Conservation (phyloP, 352 stramenopile species). For the Phytophthora foliorum region DNA sequence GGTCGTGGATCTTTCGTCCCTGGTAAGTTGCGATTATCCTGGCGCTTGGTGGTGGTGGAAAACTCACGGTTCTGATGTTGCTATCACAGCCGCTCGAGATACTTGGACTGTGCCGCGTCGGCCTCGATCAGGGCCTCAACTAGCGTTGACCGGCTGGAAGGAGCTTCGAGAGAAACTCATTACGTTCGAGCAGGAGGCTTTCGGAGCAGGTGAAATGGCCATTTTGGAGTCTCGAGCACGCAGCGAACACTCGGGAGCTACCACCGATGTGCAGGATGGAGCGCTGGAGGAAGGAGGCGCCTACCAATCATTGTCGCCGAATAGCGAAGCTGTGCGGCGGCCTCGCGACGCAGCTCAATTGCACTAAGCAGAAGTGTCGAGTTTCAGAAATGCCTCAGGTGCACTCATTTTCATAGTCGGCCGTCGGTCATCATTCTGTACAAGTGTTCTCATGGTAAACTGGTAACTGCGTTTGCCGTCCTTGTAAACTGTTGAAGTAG, state of each 20-base stretch:
- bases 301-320: slow-evolving; percentile 42
- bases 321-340: slow-evolving; percentile 9
- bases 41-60: not conserved
- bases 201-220: slow-evolving; percentile 6
- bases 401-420: too few species aligned
- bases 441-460: not conserved
- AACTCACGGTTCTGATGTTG: not conserved
- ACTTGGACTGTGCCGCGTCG: slow-evolving; percentile 26
- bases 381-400: not conserved
- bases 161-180: slow-evolving; percentile 66
- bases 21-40: slow-evolving; percentile 12
- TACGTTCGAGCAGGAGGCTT: slow-evolving; percentile 32
- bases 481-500: not conserved
- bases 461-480: not conserved
- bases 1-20: slow-evolving; percentile 15
- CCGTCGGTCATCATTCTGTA: too few species aligned
- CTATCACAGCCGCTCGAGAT: slow-evolving; percentile 19
- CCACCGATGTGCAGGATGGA: slow-evolving; percentile 10
- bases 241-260: slow-evolving; percentile 6
- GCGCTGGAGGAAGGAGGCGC: slow-evolving; percentile 49
- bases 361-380: too few species aligned
- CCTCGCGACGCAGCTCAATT: slow-evolving; percentile 5
- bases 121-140: slow-evolving; percentile 31
- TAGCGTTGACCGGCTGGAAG: slow-evolving; percentile 59
- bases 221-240: not conserved